phyloP scores from a whole-genome alignment of 345 rosid genomes.

The Lagerstroemia speciosa region DNA sequence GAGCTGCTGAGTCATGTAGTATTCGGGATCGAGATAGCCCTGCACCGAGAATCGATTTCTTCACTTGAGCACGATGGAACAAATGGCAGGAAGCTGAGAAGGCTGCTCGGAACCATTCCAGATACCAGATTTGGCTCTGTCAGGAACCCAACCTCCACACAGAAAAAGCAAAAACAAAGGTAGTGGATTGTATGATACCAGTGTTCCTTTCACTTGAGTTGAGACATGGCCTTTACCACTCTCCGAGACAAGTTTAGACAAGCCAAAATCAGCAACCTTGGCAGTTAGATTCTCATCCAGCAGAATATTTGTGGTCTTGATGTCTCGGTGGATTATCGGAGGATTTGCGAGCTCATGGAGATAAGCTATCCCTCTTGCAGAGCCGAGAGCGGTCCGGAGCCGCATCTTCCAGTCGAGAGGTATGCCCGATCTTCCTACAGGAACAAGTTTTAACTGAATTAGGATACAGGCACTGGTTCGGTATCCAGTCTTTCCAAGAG shows the following conservation, averaged over 20 bases:
- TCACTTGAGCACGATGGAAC: no score
- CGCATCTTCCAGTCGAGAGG: constrained; percentile 83
- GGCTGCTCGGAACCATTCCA: no score
- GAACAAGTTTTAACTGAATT: neutral
- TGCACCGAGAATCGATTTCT: constrained; percentile 18
- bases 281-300: constrained; percentile 81
- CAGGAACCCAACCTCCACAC: no score
- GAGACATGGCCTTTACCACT: constrained; percentile 86
- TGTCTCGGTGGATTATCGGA: constrained; percentile 92
- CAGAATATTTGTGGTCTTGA: constrained; percentile 81
- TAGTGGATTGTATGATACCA: constrained; percentile 33
- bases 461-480: no score
- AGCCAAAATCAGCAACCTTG: constrained; percentile 93
- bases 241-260: constrained; percentile 89
- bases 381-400: constrained; percentile 75
- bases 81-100: no score
- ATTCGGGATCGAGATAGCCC: constrained; percentile 98
- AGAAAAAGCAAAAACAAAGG: neutral
- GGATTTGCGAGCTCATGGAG: constrained; percentile 97
- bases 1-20: constrained; percentile 86
- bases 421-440: constrained; percentile 56
- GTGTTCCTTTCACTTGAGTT: constrained; percentile 97
- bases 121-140: no score
- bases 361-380: constrained; percentile 87
- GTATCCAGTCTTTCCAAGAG: no score